Evolutionary conservation across 345 rosid species (phyloP), one percentile per base, ranked within the genome.

Genomic region (Lumnitzera racemosa): DNA sequence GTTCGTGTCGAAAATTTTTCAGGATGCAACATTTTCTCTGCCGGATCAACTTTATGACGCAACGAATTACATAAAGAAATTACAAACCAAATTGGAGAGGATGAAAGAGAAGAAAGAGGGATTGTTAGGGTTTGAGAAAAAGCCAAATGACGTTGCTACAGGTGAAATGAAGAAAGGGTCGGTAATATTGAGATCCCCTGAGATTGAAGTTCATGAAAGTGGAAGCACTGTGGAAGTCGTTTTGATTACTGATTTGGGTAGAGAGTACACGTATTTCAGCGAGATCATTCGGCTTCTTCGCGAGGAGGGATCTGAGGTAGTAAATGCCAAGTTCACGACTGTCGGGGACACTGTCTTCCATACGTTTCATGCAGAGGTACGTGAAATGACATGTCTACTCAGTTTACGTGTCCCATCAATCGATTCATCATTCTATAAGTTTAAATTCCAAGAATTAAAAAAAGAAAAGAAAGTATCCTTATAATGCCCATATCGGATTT

Each of bases 21-120:
- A 48, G 53, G 61, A 64, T 31, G 52, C 17, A 49, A 16, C 49
- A 13, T 2, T 52, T 10, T 63, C 67, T 12, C n/a, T 64, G 25
- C 49, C 61, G 0, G 61, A 84, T 63, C 90, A 76, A 46, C 67
- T 84, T n/a, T 73, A 63, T 10, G 76, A 77, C 31, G 87, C 87
- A 0, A 63, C 71, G 16, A 81, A 66, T 12, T 81, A 84, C 76
- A 80, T 84, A 62, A 81, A 76, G 43, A 68, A 58, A 78, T 47
- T 81, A 51, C 81, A 80, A 70, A 66, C 46, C 12, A 78, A 76
- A 49, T 49, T 84, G 78, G 85, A 81, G 66, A 75, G 52, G 61
- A 57, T 80, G 77, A 80, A 61, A 60, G 81, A 73, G 47, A 78
- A 17, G 50, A 56, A 27, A 36, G 59, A 64, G 29, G 49, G 23